These are phyloP conservation scores for Arthrobotrys conoides DNA, from an alignment of 2,329 filamentous ascomycete genomes.

Conservation along the genomic window DNA sequence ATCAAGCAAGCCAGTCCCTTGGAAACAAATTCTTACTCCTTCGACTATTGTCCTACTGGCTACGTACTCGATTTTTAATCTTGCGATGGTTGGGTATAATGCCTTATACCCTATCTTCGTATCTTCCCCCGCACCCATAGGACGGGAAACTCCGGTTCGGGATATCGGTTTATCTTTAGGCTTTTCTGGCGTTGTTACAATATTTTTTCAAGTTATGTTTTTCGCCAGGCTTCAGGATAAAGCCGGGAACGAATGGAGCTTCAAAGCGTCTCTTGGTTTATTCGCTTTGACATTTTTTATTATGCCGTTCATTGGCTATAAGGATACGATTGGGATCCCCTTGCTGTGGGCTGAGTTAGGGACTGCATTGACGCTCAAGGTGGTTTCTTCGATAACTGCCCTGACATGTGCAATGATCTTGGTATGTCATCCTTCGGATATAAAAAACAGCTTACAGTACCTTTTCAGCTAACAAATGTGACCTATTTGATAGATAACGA, in stretches of 20 bases:
- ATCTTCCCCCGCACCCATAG: constrained; percentile 80
- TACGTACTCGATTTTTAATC: constrained; percentile 92
- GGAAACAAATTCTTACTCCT: constrained; percentile 75
- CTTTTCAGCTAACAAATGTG: background rate
- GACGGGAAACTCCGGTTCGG: constrained; percentile 80
- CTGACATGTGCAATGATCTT: constrained; percentile 89
- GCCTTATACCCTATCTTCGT: constrained; percentile 95
- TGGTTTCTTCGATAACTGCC: constrained; percentile 88
- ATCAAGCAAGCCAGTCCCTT: constrained; percentile 39
- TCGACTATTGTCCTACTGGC: constrained; percentile 85
- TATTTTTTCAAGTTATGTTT: constrained; percentile 87
- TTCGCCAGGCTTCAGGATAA: constrained; percentile 84
- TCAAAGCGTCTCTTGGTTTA: constrained; percentile 81
- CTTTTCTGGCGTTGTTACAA: constrained; percentile 86
- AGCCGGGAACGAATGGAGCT: constrained; percentile 88
- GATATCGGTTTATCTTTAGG: constrained; percentile 89
- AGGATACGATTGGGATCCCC: constrained; percentile 74
- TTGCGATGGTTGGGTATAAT: constrained; percentile 95
- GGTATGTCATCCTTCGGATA: constrained; percentile 71
- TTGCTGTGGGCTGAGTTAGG: constrained; percentile 88
- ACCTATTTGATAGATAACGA: constrained; percentile 79
- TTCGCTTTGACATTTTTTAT: constrained; percentile 85
- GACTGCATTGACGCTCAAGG: constrained; percentile 85
- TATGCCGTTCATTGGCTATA: constrained; percentile 91
- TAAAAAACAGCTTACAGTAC: background rate